Conservation (phyloP, 129 eudicot species). For the Erigeron canadensis region DNA sequence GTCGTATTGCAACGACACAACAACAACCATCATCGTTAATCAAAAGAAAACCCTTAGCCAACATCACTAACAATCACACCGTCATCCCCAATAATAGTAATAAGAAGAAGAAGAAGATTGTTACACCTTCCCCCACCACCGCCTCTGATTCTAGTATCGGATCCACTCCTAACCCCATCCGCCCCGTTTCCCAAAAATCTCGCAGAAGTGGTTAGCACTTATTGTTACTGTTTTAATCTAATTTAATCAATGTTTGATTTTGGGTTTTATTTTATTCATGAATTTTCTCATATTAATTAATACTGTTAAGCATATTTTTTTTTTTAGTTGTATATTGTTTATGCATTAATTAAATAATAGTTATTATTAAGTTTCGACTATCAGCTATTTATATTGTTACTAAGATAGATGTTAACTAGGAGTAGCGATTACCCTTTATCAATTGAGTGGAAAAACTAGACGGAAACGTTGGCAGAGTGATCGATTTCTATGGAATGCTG, state of each 20-base stretch:
- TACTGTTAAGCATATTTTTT: too few relatives aligned
- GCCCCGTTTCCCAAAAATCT: background rate
- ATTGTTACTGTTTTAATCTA: background rate
- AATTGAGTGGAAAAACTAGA: too few relatives aligned
- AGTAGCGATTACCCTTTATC: too few relatives aligned
- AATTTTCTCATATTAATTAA: too few relatives aligned
- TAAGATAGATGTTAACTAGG: too few relatives aligned
- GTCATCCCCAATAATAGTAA: conserved; percentile 20
- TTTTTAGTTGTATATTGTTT: too few relatives aligned
- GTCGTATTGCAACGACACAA: conserved; percentile 4
- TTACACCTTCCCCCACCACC: conserved; percentile 6
- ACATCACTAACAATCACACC: conserved; percentile 26
- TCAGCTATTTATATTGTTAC: too few relatives aligned
- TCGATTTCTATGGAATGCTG: too few relatives aligned
- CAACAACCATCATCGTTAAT: conserved; percentile 20
- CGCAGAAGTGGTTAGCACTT: conserved; percentile 15
- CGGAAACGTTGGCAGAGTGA: too few relatives aligned
- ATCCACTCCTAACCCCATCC: conserved; percentile 23
- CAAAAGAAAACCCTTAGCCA: conserved; percentile 31
- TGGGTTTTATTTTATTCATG: background rate
- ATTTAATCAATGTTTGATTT: background rate
- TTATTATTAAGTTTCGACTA: too few relatives aligned
- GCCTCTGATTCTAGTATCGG: conserved; percentile 42
- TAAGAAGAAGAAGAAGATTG: conserved; percentile 4
- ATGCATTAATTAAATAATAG: too few relatives aligned